Conservation (phyloP, 1,139 yeast genomes). For the Nakaseomyces glabratus region DNA sequence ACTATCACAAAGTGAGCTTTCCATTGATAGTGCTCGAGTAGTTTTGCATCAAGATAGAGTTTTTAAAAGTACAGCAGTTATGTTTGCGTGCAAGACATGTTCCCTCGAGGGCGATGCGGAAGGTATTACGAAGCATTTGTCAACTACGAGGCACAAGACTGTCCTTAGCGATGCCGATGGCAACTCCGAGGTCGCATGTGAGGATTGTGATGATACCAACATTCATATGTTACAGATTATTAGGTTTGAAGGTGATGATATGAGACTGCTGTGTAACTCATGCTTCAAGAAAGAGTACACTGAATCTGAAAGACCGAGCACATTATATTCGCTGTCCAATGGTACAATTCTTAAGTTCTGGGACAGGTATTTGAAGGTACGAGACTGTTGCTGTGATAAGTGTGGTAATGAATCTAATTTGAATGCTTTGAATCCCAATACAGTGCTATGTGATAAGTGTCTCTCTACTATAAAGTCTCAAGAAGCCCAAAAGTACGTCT, state of each 20-base stretch:
- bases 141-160: slow-evolving; percentile 47
- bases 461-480: slow-evolving; percentile 26
- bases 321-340: slow-evolving; percentile 44
- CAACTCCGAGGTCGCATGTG: slow-evolving; percentile 44
- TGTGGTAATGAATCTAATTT: slow-evolving; percentile 40
- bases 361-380: slow-evolving; percentile 39
- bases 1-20: too few relatives aligned
- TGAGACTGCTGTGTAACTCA: slow-evolving; percentile 41
- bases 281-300: slow-evolving; percentile 38
- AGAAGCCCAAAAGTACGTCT: slow-evolving; percentile 28
- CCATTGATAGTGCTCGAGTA: too few relatives aligned
- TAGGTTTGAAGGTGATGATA: slow-evolving; percentile 48
- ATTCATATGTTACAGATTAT: slow-evolving; percentile 45
- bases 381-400: slow-evolving; percentile 42
- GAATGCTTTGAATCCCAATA: slow-evolving; percentile 32
- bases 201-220: slow-evolving; percentile 47
- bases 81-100: slow-evolving; percentile 32
- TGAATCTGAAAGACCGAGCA: slow-evolving; percentile 37
- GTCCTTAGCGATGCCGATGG: slow-evolving; percentile 30
- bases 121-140: slow-evolving; percentile 39
- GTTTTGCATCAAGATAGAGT: too few relatives aligned
- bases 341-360: slow-evolving; percentile 47
- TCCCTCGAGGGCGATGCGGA: slow-evolving; percentile 22
- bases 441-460: slow-evolving; percentile 39
- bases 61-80: too few relatives aligned